phyloP scores from a whole-genome alignment of 2,329 filamentous ascomycete species.

The Pleomassaria siparia region DNA sequence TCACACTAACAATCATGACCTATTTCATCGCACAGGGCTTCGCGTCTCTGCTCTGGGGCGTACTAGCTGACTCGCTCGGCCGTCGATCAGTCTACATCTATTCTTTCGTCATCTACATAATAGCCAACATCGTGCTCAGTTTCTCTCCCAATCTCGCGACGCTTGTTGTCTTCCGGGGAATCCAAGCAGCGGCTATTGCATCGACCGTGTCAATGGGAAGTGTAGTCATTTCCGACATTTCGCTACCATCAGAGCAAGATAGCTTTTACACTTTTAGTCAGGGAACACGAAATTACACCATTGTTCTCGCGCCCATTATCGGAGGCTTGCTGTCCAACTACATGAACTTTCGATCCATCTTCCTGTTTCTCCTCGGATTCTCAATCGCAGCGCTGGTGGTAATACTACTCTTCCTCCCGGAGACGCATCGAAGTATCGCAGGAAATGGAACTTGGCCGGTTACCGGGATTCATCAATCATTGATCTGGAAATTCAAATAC shows the following conservation, averaged over 20 bases:
- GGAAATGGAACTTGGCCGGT: constrained; percentile 37
- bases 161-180: constrained; percentile 49
- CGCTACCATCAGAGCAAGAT: constrained; percentile 41
- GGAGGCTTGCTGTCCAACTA: constrained; percentile 31
- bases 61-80: constrained; percentile 51
- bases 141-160: constrained; percentile 47
- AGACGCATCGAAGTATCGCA: constrained; percentile 36
- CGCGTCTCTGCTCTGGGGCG: constrained; percentile 53
- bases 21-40: constrained; percentile 51
- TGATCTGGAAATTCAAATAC: constrained; percentile 33
- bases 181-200: constrained; percentile 54
- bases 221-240: constrained; percentile 48
- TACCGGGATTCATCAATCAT: constrained; percentile 44
- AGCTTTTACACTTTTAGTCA: constrained; percentile 46
- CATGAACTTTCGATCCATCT: constrained; percentile 46
- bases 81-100: constrained; percentile 50
- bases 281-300: constrained; percentile 43
- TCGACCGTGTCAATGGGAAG: constrained; percentile 52
- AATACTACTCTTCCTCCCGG: constrained; percentile 43
- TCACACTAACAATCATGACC: constrained; percentile 37
- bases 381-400: constrained; percentile 40
- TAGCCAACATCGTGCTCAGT: constrained; percentile 51
- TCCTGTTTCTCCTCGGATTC: constrained; percentile 57
- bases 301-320: constrained; percentile 25
- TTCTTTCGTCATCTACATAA: constrained; percentile 52